Evolutionary conservation across 2,329 filamentous ascomycete species (phyloP).

Genomic region (Talaromyces albobiverticillius): DNA sequence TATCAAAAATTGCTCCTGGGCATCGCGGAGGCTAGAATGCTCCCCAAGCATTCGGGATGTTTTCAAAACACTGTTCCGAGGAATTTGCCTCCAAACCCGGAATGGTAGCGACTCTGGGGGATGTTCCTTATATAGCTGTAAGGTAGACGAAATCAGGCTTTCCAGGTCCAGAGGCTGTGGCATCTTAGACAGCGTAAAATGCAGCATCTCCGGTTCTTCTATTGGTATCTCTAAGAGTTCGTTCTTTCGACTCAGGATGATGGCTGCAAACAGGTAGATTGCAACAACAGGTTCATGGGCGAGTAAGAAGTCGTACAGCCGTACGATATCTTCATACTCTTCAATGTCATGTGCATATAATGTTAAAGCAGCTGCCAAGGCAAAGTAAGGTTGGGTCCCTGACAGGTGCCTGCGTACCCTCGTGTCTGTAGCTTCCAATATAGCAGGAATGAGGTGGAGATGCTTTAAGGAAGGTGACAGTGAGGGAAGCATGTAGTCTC

Average conservation of each 20-base stretch:
- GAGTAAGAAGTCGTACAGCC: slow-evolving; percentile 88
- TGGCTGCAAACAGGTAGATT: slow-evolving; percentile 88
- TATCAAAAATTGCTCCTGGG: slow-evolving; percentile 63
- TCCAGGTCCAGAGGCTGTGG: slow-evolving; percentile 80
- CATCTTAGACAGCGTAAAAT: slow-evolving; percentile 81
- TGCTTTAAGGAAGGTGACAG: slow-evolving; percentile 78
- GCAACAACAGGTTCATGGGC: slow-evolving; percentile 83
- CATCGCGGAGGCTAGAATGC: slow-evolving; percentile 60
- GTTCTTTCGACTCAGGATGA: slow-evolving; percentile 73
- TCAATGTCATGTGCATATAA: slow-evolving; percentile 97
- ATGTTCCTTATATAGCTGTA: slow-evolving; percentile 59
- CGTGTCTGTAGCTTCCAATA: slow-evolving; percentile 70
- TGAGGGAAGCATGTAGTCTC: slow-evolving; percentile 95
- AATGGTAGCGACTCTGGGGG: slow-evolving; percentile 69
- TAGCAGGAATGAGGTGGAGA: slow-evolving; percentile 79
- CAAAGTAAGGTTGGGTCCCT: slow-evolving; percentile 81
- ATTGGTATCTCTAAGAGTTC: slow-evolving; percentile 81
- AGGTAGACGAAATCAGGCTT: slow-evolving; percentile 65
- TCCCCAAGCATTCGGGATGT: slow-evolving; percentile 62
- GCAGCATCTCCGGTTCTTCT: slow-evolving; percentile 89
- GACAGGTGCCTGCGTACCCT: slow-evolving; percentile 72
- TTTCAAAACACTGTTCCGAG: slow-evolving; percentile 76
- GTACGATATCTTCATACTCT: slow-evolving; percentile 80
- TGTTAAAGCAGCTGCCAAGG: slow-evolving; percentile 86
- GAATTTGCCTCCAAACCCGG: slow-evolving; percentile 68